Percentiles rank a stretch among this genome's conserved stretches.
Conservation (phyloP, 1,139 yeast genomes). For the Taiozyma sp. region DNA sequence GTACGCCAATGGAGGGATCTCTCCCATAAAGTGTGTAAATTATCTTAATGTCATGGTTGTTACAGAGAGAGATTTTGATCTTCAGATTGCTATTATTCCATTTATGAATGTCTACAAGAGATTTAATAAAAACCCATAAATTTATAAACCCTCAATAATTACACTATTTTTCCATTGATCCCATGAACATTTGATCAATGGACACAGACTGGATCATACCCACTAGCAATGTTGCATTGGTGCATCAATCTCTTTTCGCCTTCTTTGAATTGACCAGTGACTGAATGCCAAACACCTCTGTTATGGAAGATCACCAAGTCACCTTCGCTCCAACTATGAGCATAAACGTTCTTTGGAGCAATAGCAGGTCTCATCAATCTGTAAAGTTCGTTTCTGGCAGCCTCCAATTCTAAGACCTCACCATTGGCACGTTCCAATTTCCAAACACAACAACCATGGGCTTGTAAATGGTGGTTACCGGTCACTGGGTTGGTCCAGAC, state of each 20-base stretch:
- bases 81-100: too few relatives aligned
- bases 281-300: conserved; percentile 87
- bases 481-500: conserved; percentile 94
- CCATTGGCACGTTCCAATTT: conserved; percentile 51
- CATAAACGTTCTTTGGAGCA: conserved; percentile 63
- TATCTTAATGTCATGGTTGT: too few relatives aligned
- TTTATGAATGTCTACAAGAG: not conserved
- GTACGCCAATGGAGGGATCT: too few relatives aligned
- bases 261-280: conserved; percentile 76
- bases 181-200: conserved; percentile 3
- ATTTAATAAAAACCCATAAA: not conserved
- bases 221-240: conserved; percentile 87
- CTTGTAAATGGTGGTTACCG: conserved; percentile 73
- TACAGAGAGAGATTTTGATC: too few relatives aligned
- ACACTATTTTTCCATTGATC: too few relatives aligned
- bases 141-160: not conserved
- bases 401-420: conserved; percentile 49
- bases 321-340: conserved; percentile 78
- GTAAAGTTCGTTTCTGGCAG: conserved; percentile 68
- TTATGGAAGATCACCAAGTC: conserved; percentile 81
- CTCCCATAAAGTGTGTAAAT: too few relatives aligned
- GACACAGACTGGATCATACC: conserved; percentile 49
- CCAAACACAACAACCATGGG: conserved; percentile 81
- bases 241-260: conserved; percentile 85
- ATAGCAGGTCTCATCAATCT: conserved; percentile 82